phyloP scores from a whole-genome alignment of 805 yeast species.

The Kazachstania taianensis region DNA sequence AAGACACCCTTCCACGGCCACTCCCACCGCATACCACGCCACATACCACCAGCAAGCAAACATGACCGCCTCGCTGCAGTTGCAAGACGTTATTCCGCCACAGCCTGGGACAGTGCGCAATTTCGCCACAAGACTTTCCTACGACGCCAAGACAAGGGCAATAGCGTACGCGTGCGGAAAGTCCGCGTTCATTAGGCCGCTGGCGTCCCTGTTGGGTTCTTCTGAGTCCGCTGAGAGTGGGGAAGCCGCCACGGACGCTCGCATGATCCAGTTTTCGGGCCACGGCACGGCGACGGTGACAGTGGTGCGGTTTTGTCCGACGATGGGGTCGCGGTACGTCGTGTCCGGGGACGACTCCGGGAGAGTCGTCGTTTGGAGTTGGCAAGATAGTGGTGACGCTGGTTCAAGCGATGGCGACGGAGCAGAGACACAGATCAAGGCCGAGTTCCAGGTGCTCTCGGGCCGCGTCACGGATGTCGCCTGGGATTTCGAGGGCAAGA shows the following conservation, averaged over 20 bases:
- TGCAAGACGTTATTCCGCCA: slow-evolving; percentile 49
- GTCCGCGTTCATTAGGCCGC: slow-evolving; percentile 61
- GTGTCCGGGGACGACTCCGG: slow-evolving; percentile 94
- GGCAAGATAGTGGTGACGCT: slow-evolving; percentile 9
- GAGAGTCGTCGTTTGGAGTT: slow-evolving; percentile 79
- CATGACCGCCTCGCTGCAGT: too few species aligned
- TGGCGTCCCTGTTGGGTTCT: slow-evolving; percentile 49
- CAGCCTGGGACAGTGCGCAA: slow-evolving; percentile 72
- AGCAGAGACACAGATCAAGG: slow-evolving; percentile 46
- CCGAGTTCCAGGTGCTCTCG: slow-evolving; percentile 68
- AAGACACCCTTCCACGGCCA: too few species aligned
- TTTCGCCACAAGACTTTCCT: slow-evolving; percentile 58
- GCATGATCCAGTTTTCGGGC: slow-evolving; percentile 51
- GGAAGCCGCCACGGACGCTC: slow-evolving; percentile 7
- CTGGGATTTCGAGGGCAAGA: slow-evolving; percentile 83
- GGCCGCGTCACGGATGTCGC: slow-evolving; percentile 76
- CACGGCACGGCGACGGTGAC: slow-evolving; percentile 61
- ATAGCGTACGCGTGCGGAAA: slow-evolving; percentile 78
- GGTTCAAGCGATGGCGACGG: background rate
- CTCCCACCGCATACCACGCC: too few species aligned
- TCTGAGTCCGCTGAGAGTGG: too few species aligned
- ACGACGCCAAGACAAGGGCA: slow-evolving; percentile 57
- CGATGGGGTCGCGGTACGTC: slow-evolving; percentile 63
- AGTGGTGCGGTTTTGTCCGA: slow-evolving; percentile 76
- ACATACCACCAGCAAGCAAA: too few species aligned